A percentile compares a stretch with the other conserved stretches of the same genome.
phyloP scores from a whole-genome alignment of 139 green algal species.

The Klebsormidium nitens region DNA sequence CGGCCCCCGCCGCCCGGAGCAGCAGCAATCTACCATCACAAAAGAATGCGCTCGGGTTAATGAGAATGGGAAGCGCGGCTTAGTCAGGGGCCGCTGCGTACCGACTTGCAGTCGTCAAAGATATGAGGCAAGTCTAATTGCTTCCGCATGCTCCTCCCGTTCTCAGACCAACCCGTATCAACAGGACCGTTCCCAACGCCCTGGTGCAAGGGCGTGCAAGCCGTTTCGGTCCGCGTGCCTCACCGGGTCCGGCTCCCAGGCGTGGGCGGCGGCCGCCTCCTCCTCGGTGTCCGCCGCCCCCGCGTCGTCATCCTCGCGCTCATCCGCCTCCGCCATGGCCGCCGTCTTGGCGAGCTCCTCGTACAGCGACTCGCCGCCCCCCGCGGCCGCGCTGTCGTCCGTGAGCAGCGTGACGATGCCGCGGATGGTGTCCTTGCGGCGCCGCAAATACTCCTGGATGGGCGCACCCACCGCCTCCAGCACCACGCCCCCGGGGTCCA shows the following conservation, averaged over 20 bases:
- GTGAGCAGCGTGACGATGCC: slow-evolving; percentile 90
- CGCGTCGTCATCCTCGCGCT: slow-evolving; percentile 7
- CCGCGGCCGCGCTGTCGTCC: slow-evolving; percentile 52
- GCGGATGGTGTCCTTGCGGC: slow-evolving; percentile 60
- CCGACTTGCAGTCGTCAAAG: too few species aligned
- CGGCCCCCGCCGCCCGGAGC: neutral
- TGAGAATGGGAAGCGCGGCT: too few species aligned
- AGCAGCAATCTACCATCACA: too few species aligned
- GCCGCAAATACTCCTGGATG: slow-evolving; percentile 69
- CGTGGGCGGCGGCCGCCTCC: neutral
- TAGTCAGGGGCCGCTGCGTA: too few species aligned
- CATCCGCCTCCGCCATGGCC: slow-evolving; percentile 2
- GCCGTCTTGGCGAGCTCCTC: slow-evolving; percentile 56
- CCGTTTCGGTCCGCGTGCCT: slow-evolving; percentile 39
- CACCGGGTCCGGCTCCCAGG: slow-evolving; percentile 45
- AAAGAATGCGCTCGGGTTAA: too few species aligned
- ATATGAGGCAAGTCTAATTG: too few species aligned
- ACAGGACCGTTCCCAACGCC: too few species aligned
- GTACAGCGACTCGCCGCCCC: slow-evolving; percentile 42
- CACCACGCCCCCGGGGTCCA: slow-evolving; percentile 58
- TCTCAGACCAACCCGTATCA: too few species aligned
- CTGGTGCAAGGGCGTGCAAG: too few species aligned
- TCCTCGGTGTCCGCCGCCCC: neutral
- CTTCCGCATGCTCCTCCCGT: too few species aligned
- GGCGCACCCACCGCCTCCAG: slow-evolving; percentile 67